Conservation (phyloP, 441 rosid genomes). For the Arabidopsis hybrid region DNA sequence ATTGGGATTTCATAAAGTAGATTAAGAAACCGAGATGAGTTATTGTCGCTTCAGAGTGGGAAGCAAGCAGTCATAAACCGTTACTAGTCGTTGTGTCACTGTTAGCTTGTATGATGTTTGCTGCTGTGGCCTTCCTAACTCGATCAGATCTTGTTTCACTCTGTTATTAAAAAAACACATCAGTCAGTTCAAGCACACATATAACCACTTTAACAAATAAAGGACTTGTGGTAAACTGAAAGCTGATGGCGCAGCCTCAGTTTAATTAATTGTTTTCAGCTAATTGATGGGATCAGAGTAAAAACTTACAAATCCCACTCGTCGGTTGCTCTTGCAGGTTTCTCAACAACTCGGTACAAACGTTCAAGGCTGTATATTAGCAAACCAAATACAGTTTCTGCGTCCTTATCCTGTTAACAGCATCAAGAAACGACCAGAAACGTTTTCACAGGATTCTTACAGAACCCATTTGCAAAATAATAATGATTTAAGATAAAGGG, state of each 20-base stretch:
- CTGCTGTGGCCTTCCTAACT: slow-evolving; percentile 76
- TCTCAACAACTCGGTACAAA: slow-evolving; percentile 70
- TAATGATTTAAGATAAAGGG: neutral
- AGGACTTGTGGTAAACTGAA: neutral
- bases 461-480: neutral
- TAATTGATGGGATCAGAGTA: slow-evolving; percentile 1
- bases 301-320: slow-evolving; percentile 88
- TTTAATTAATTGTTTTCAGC: neutral
- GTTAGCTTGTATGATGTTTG: slow-evolving; percentile 70
- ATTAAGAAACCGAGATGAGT: slow-evolving; percentile 11
- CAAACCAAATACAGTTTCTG: slow-evolving; percentile 81
- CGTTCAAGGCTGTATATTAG: slow-evolving; percentile 80
- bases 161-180: slow-evolving; percentile 49
- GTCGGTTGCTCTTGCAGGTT: slow-evolving; percentile 80
- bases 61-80: slow-evolving; percentile 80
- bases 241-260: neutral
- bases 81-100: slow-evolving; percentile 71
- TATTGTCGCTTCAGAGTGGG: slow-evolving; percentile 64
- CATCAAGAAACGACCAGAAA: slow-evolving; percentile 34
- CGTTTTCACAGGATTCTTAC: neutral
- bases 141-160: slow-evolving; percentile 81
- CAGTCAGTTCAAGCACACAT: slow-evolving; percentile 35
- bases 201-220: neutral
- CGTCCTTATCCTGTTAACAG: slow-evolving; percentile 72
- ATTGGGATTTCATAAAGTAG: neutral